These are phyloP conservation scores for Hordeum marinum DNA, from an alignment of 176 grass and related monocot genomes.

Conservation along the genomic window DNA sequence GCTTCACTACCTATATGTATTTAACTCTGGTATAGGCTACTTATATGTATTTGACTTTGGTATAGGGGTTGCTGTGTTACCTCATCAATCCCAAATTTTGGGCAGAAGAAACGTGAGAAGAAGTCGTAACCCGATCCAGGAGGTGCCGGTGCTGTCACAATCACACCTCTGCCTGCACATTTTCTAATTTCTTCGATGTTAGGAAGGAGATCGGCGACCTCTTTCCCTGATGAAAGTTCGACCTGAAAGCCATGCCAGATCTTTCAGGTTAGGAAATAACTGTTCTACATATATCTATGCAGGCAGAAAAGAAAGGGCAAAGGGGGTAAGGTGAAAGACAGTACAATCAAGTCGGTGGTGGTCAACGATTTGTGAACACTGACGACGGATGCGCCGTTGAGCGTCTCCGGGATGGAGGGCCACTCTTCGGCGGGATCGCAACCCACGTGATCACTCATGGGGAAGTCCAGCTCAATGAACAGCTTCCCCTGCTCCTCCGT, in stretches of 20 bases:
- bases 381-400: slow-evolving; percentile 41
- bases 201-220: slow-evolving; percentile 49
- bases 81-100: slow-evolving; percentile 59
- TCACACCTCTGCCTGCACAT: slow-evolving; percentile 36
- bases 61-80: slow-evolving; percentile 22
- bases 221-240: slow-evolving; percentile 66
- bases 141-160: slow-evolving; percentile 57
- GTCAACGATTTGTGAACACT: slow-evolving; percentile 48
- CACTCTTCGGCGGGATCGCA: slow-evolving; percentile 32
- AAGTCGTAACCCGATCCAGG: slow-evolving; percentile 66
- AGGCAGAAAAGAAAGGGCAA: not conserved
- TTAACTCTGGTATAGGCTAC: not conserved
- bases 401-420: slow-evolving; percentile 45
- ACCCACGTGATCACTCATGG: slow-evolving; percentile 29
- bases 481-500: slow-evolving; percentile 19
- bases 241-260: slow-evolving; percentile 36
- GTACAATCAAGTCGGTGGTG: slow-evolving; percentile 43
- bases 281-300: not conserved
- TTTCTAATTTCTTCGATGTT: slow-evolving; percentile 46
- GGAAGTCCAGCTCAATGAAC: slow-evolving; percentile 67
- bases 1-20: not conserved
- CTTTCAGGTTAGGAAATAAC: not conserved
- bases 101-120: slow-evolving; percentile 53
- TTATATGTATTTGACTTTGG: no score
- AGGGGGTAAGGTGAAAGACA: not conserved